Evolutionary conservation across 495 filamentous ascomycete species (phyloP).

Genomic region (Letharia lupina): DNA sequence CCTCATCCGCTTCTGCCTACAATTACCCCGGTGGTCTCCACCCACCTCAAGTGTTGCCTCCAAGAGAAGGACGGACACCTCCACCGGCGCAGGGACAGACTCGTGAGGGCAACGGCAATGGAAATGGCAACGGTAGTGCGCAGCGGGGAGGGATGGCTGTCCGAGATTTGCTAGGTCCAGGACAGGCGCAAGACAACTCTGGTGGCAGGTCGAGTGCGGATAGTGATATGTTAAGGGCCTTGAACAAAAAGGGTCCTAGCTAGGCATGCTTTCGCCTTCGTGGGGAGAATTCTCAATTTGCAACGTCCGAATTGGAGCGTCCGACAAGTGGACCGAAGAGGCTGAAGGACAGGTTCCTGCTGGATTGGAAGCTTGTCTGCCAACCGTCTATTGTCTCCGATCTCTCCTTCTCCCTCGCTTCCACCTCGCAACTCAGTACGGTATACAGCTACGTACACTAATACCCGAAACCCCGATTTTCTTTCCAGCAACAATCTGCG

Average conservation of each 20-base stretch:
- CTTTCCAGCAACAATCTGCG: conserved; percentile 7
- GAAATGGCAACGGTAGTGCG: conserved; percentile 26
- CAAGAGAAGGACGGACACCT: conserved; percentile 31
- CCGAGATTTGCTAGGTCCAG: conserved; percentile 42
- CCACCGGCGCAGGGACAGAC: conserved; percentile 35
- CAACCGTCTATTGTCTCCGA: neutral
- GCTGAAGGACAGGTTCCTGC: conserved; percentile 2
- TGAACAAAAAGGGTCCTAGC: conserved; percentile 35
- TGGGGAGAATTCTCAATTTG: neutral
- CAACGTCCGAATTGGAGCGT: neutral
- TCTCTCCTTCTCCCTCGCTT: neutral
- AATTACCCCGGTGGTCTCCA: conserved; percentile 29
- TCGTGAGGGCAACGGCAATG: conserved; percentile 27
- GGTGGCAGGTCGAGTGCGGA: conserved; percentile 45
- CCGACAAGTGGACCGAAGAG: neutral
- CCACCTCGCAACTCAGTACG: neutral
- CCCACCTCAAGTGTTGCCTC: conserved; percentile 29
- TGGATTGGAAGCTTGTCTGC: conserved; percentile 3
- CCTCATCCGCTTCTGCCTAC: conserved; percentile 38
- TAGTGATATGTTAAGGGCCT: conserved; percentile 48
- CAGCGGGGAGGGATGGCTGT: conserved; percentile 44
- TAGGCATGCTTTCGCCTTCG: neutral
- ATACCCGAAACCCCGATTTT: conserved; percentile 1
- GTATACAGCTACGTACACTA: conserved; percentile 4
- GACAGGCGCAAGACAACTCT: conserved; percentile 35